These are phyloP conservation scores for Eucalyptus paniculata DNA, from an alignment of 345 rosid species.

Conservation along the genomic window DNA sequence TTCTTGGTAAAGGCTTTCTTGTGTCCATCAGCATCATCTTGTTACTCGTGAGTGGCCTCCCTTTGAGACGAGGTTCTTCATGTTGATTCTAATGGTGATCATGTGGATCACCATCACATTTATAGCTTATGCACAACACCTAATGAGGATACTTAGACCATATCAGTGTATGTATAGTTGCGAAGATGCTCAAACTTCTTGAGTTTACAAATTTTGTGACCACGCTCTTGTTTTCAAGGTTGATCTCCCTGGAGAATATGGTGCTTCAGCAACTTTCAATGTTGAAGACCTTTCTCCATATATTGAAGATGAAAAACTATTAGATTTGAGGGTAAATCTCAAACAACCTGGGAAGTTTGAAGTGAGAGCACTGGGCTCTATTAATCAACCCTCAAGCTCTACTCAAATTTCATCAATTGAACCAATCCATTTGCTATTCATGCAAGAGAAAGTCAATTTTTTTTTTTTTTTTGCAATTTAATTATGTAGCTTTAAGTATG, in stretches of 20 bases:
- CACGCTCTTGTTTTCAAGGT: background rate
- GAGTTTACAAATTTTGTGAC: too few relatives aligned
- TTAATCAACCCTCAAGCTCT: background rate
- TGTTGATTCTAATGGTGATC: background rate
- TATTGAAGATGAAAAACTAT: background rate
- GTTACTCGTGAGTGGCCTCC: background rate
- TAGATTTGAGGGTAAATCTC: background rate
- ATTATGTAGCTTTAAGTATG: too few relatives aligned
- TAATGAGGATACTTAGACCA: background rate
- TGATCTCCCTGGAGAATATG: background rate
- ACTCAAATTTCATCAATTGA: background rate
- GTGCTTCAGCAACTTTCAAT: background rate
- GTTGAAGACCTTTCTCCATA: background rate
- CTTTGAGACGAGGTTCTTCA: background rate
- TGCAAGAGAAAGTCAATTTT: background rate
- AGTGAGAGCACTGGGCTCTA: background rate
- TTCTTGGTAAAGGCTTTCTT: background rate
- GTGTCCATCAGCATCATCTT: background rate
- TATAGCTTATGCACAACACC: background rate
- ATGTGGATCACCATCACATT: background rate
- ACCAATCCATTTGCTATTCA: background rate
- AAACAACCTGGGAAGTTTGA: background rate
- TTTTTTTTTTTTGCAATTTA: too few relatives aligned
- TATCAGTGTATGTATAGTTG: background rate
- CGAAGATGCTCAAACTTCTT: background rate